phyloP scores from a whole-genome alignment of 257 asterid genomes.

The Lycium ferocissimum region DNA sequence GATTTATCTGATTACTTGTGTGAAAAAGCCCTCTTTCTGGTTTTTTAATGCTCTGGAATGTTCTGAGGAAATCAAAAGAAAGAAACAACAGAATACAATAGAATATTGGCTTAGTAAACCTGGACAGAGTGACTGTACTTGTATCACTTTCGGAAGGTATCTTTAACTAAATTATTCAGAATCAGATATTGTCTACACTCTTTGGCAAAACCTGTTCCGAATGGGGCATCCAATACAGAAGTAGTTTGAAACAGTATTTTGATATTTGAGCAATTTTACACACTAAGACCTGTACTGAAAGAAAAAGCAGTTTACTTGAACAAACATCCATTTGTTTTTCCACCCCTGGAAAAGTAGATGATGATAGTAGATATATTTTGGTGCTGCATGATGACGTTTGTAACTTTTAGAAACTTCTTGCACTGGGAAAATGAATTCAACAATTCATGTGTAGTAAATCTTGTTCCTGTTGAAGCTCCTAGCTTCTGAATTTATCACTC shows the following conservation, averaged over 20 bases:
- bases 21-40: neutral
- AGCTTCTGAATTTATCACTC: neutral
- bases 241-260: neutral
- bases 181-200: neutral
- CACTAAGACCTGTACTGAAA: neutral
- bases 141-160: neutral
- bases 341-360: neutral
- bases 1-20: neutral
- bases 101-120: neutral
- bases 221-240: neutral
- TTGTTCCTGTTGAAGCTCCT: conserved; percentile 14
- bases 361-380: neutral
- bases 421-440: neutral
- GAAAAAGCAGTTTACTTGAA: neutral
- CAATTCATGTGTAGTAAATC: neutral
- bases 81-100: neutral
- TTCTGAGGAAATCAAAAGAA: neutral
- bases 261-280: conserved; percentile 8
- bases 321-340: neutral
- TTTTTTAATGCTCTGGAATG: neutral
- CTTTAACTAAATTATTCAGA: conserved; percentile 16
- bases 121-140: neutral
- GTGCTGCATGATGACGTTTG: neutral
- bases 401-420: neutral
- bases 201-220: conserved; percentile 21